These are phyloP conservation scores for Puccinia horiana DNA, from an alignment of 1,284 basidiomycete genomes.

Conservation along the genomic window DNA sequence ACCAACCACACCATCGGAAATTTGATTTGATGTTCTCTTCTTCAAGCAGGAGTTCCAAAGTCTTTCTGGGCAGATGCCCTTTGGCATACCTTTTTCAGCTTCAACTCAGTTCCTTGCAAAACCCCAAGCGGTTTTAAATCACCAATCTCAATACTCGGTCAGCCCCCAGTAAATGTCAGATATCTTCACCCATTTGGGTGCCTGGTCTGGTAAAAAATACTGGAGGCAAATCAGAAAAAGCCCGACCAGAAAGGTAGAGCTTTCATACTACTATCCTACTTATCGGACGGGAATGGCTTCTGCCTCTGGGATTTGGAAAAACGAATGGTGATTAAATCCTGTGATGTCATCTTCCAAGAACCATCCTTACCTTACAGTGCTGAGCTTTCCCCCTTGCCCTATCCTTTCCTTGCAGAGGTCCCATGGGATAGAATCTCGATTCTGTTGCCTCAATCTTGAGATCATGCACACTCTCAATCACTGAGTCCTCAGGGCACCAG, in stretches of 20 bases:
- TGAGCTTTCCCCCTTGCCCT: too few relatives aligned
- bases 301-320: neutral
- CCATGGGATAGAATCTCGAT: too few relatives aligned
- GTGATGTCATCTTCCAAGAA: slow-evolving; percentile 3
- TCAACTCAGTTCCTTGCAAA: slow-evolving; percentile 1
- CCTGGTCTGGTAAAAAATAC: slow-evolving; percentile 10
- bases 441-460: too few relatives aligned
- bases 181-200: slow-evolving; percentile 11
- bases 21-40: neutral
- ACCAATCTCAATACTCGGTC: neutral
- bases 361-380: neutral
- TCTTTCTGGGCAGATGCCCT: neutral
- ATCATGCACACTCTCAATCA: too few relatives aligned
- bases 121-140: neutral
- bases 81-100: neutral
- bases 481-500: too few relatives aligned
- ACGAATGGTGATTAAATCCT: neutral
- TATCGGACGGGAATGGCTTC: neutral
- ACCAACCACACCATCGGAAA: too few relatives aligned
- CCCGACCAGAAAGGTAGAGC: neutral
- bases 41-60: neutral
- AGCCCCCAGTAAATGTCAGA: neutral
- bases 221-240: neutral
- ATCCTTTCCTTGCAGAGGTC: too few relatives aligned
- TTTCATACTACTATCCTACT: neutral